phyloP scores from a whole-genome alignment of 2,329 filamentous ascomycete genomes.

The Capronia epimyces region DNA sequence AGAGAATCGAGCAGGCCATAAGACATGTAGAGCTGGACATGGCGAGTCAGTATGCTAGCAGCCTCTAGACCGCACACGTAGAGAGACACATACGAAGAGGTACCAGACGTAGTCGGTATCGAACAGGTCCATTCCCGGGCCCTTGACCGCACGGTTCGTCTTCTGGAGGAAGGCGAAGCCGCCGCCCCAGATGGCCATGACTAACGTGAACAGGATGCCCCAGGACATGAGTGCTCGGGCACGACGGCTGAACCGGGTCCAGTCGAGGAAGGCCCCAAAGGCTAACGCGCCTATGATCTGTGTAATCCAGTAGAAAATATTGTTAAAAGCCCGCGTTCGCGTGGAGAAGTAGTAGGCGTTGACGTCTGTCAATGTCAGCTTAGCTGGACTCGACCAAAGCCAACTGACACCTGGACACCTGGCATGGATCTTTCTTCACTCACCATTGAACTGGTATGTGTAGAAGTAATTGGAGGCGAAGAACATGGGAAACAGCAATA shows the following conservation, averaged over 20 bases:
- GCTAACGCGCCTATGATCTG: conserved; percentile 70
- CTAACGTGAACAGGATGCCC: conserved; percentile 58
- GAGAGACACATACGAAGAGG: conserved; percentile 65
- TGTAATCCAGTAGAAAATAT: conserved; percentile 68
- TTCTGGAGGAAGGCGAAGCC: conserved; percentile 68
- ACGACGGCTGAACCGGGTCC: conserved; percentile 50
- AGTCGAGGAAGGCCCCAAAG: conserved; percentile 67
- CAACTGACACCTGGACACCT: no score
- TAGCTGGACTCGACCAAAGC: not conserved
- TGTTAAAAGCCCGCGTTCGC: conserved; percentile 67
- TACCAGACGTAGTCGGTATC: conserved; percentile 64
- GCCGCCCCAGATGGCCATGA: conserved; percentile 73
- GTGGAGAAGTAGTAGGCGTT: conserved; percentile 66
- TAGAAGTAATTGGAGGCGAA: conserved; percentile 65
- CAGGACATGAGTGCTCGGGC: conserved; percentile 63
- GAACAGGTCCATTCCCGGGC: conserved; percentile 55
- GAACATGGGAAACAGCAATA: conserved; percentile 69
- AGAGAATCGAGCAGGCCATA: conserved; percentile 83
- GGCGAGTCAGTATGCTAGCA: conserved; percentile 47
- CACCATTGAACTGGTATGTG: conserved; percentile 60
- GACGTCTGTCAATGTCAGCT: conserved; percentile 41
- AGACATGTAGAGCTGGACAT: conserved; percentile 66
- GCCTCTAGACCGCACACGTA: conserved; percentile 37
- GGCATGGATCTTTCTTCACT: no score
- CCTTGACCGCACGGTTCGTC: conserved; percentile 47